Evolutionary conservation across 305 asterid species (phyloP).

Genomic region (Withania somnifera): DNA sequence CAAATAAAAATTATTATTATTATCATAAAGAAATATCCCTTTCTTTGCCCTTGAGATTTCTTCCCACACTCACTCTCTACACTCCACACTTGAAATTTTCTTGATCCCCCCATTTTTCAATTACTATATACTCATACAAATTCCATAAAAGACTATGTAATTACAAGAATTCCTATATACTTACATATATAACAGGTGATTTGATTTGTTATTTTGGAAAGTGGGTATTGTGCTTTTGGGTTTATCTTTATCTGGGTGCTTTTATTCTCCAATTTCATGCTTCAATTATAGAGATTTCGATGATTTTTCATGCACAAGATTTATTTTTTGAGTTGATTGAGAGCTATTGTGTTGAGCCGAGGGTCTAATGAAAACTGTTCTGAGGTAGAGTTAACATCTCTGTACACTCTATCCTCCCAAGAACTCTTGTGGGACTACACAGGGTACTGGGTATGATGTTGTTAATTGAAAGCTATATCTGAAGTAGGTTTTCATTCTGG

Average conservation of each 20-base stretch:
- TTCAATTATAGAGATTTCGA: not conserved
- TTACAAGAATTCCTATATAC: not conserved
- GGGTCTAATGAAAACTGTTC: too few species aligned
- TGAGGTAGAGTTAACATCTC: too few species aligned
- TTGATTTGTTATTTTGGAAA: not conserved
- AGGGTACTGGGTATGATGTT: too few species aligned
- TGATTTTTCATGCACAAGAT: not conserved
- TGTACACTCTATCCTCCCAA: too few species aligned
- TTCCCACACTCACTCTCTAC: too few species aligned
- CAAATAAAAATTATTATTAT: not conserved
- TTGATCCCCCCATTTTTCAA: conserved; percentile 3
- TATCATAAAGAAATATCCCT: not conserved
- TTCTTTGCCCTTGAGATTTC: too few species aligned
- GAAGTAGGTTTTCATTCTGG: not conserved
- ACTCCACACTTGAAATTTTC: too few species aligned
- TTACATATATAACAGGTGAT: not conserved
- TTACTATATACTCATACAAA: not conserved
- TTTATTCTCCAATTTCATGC: not conserved
- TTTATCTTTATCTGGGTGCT: not conserved
- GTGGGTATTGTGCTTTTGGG: not conserved
- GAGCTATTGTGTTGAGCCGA: too few species aligned
- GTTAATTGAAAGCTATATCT: not conserved
- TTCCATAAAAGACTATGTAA: too few species aligned
- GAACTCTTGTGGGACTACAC: too few species aligned
- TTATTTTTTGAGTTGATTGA: not conserved